These are phyloP conservation scores for Casuarina cunninghamiana DNA, from an alignment of 306 rosid species.

Conservation along the genomic window DNA sequence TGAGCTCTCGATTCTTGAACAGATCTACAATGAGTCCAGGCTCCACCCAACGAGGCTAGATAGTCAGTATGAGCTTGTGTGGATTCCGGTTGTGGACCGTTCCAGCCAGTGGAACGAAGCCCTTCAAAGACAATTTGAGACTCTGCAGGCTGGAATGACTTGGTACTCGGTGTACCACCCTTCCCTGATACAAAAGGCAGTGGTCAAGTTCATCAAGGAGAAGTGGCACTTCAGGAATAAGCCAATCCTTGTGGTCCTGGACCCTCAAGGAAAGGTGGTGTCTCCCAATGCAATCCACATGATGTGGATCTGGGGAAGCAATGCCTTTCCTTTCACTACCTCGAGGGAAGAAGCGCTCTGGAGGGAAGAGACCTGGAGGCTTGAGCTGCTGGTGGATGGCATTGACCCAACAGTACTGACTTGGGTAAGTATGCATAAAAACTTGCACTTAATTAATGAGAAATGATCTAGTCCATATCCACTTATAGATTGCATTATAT, in stretches of 20 bases:
- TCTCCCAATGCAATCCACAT: conserved; percentile 72
- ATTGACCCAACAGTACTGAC: conserved; percentile 50
- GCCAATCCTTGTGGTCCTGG: conserved; percentile 65
- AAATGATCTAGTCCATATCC: background rate
- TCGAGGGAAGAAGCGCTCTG: conserved; percentile 56
- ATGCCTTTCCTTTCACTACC: conserved; percentile 67
- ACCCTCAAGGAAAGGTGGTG: conserved; percentile 59
- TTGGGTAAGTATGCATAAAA: conserved; percentile 45
- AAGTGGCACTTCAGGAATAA: conserved; percentile 62
- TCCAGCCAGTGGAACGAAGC: conserved; percentile 34
- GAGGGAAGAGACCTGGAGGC: conserved; percentile 65
- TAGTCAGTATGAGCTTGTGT: conserved; percentile 50
- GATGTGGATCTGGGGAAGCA: conserved; percentile 79
- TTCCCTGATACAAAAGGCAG: conserved; percentile 49
- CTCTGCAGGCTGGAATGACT: conserved; percentile 37
- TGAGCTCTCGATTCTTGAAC: conserved; percentile 60
- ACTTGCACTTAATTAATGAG: no score
- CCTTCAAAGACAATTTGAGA: conserved; percentile 39
- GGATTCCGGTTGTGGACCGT: conserved; percentile 56
- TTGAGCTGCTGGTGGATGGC: conserved; percentile 54
- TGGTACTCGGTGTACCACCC: conserved; percentile 61
- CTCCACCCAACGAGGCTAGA: conserved; percentile 35
- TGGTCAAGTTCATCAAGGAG: conserved; percentile 39
- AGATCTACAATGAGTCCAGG: conserved; percentile 58
- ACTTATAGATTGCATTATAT: background rate